phyloP scores from a whole-genome alignment of 2,329 filamentous ascomycete genomes.

The Harringtonia lauricola region DNA sequence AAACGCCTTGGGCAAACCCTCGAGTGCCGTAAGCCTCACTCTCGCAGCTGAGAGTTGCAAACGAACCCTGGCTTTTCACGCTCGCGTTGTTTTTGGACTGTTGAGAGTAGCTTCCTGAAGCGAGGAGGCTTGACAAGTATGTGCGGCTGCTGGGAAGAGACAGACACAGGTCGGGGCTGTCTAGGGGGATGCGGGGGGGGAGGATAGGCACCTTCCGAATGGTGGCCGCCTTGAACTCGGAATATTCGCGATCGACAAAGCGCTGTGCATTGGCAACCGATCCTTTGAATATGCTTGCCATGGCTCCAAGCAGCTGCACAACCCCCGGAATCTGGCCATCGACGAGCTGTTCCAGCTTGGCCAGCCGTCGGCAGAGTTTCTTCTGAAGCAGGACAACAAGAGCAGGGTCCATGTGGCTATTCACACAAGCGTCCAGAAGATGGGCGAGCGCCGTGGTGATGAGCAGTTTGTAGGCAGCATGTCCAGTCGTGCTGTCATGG shows the following conservation, averaged over 20 bases:
- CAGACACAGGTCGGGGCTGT: slow-evolving; percentile 22
- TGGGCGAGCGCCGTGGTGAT: slow-evolving; percentile 35
- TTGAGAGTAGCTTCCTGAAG: not conserved
- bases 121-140: slow-evolving; percentile 18
- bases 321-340: no score
- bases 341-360: slow-evolving; percentile 38
- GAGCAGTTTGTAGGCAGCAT: slow-evolving; percentile 45
- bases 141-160: slow-evolving; percentile 27
- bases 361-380: slow-evolving; percentile 46
- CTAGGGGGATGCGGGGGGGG: slow-evolving; percentile 20
- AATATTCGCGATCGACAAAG: no score
- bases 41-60: no score
- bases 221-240: slow-evolving; percentile 27
- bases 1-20: not conserved
- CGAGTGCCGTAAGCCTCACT: no score
- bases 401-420: slow-evolving; percentile 13
- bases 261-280: no score
- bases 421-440: slow-evolving; percentile 29
- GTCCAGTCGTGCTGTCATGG: slow-evolving; percentile 29
- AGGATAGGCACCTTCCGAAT: slow-evolving; percentile 30
- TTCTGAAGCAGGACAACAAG: slow-evolving; percentile 26
- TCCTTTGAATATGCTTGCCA: no score
- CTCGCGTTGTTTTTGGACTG: not conserved
- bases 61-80: no score
- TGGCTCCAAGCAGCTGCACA: no score